Base-by-base conservation (phyloP, 164 flowering plant species). In the Akebia trifoliata region DNA sequence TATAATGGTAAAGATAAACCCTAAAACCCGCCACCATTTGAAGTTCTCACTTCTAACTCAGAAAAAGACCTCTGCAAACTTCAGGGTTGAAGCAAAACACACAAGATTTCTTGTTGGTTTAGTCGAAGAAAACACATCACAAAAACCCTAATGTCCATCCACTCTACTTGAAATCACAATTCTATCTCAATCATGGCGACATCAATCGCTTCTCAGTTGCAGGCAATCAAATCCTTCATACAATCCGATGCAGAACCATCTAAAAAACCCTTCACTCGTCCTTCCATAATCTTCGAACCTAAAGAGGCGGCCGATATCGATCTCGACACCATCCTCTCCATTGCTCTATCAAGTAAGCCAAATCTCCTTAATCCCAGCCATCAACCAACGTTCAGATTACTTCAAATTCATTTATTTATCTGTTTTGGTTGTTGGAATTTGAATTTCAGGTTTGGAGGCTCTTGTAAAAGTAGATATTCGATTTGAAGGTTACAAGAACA, bases 241-340 rank as follows among this genome's bases (percentile, higher is more conserved):
- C 78, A 75, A 47, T 66, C 59, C 4, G 90, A 82, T 3, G 28
- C 81, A 0, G 85, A 77, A 21, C 70, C 77, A 17, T 60, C 32
- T 8, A 81, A 73, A 53, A 64, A 81, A 25, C 95, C 98, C 2
- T 70, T 87, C 55, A 82, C 86, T 63, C 85, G 85, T 4, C 96
- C 97, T 30, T 90, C 98, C 9, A 63, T 93, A 32, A 54, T 87
- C 12, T 93, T 68, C 61, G 76, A 75, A 30, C 81, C 97, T 8
- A 90, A 79, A 72, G 78, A 80, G 40, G 98, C 98, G 1, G 95
- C 98, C 8, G 98, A 93, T 53, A 64, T 82, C 32, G 97, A 84
- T 57, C 52, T 81, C 25, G 90, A 90, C 17, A 69, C 97, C 8
- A 63, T 93, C 7, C 58, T 72, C 61, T 50, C 40, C 61, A 74